phyloP scores from a whole-genome alignment of 1,284 basidiomycete genomes.

The Malassezia dermatis region DNA sequence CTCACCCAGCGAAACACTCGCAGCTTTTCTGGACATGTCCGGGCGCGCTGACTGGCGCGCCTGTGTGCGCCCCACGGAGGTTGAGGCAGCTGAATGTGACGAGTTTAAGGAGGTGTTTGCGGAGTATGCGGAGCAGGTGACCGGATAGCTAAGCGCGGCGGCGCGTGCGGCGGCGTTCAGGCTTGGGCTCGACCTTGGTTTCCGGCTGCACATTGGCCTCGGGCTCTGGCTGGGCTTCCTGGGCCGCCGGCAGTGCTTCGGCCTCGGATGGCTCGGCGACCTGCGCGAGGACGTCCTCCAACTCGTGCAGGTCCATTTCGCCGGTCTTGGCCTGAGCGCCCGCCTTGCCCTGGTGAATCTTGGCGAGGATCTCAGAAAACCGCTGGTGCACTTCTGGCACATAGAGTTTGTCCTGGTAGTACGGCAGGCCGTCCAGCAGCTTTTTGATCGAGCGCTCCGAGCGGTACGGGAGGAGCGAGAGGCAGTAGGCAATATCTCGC shows the following conservation, averaged over 20 bases:
- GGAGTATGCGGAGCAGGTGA: conserved; percentile 7
- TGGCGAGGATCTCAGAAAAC: conserved; percentile 77
- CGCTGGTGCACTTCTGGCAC: conserved; percentile 70
- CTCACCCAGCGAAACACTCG: conserved; percentile 19
- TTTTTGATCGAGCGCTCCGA: conserved; percentile 92
- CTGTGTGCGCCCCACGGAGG: conserved; percentile 15
- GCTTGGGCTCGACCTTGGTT: conserved; percentile 23
- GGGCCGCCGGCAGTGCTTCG: conserved; percentile 57
- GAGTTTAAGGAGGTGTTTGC: conserved; percentile 20
- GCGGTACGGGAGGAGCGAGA: conserved; percentile 89
- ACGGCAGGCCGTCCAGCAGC: conserved; percentile 65
- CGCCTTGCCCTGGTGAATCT: conserved; percentile 45
- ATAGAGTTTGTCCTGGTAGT: conserved; percentile 82
- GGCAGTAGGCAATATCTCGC: conserved; percentile 92
- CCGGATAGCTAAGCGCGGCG: not conserved
- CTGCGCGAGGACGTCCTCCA: conserved; percentile 65
- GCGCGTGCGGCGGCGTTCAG: conserved; percentile 9
- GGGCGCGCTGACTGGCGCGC: conserved; percentile 36
- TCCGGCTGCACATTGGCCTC: conserved; percentile 65
- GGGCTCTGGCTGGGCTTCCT: conserved; percentile 55
- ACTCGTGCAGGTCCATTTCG: conserved; percentile 34
- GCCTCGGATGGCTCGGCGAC: conserved; percentile 50
- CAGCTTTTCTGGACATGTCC: conserved; percentile 21
- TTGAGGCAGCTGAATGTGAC: conserved; percentile 20
- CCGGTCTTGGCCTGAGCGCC: conserved; percentile 2